Evolutionary conservation across 2,329 filamentous ascomycete genomes (phyloP).

Genomic region (Tolypocladium sp.): DNA sequence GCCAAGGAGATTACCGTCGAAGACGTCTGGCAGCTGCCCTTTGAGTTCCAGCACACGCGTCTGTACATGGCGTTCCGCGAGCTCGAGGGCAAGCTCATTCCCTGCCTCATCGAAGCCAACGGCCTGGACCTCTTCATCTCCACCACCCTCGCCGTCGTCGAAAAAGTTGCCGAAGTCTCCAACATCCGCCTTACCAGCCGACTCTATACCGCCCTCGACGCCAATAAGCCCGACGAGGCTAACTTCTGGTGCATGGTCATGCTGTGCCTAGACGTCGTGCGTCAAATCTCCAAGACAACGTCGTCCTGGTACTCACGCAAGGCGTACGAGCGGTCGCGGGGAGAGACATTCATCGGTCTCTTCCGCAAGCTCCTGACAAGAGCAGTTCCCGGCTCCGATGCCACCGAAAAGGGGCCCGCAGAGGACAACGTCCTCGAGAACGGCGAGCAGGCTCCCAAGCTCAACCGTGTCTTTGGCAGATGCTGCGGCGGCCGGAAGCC

Average conservation of each 20-base stretch:
- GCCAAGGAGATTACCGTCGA: constrained; percentile 61
- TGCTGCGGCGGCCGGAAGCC: constrained; percentile 11
- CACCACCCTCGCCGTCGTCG: constrained; percentile 51
- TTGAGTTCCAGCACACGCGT: constrained; percentile 71
- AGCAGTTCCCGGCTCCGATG: constrained; percentile 27
- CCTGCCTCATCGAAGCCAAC: constrained; percentile 64
- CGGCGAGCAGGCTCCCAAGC: neutral
- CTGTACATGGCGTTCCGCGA: constrained; percentile 68
- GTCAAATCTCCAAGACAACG: constrained; percentile 25
- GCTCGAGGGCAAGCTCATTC: constrained; percentile 62
- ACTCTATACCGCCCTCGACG: constrained; percentile 24
- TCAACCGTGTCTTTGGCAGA: constrained; percentile 8
- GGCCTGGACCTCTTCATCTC: constrained; percentile 68
- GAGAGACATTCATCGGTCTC: constrained; percentile 45
- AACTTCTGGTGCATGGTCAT: constrained; percentile 27
- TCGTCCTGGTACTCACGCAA: constrained; percentile 73
- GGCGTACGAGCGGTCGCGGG: constrained; percentile 73
- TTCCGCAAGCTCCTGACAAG: constrained; percentile 28
- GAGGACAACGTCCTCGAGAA: constrained; percentile 5
- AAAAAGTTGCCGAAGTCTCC: constrained; percentile 26
- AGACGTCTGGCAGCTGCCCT: constrained; percentile 74
- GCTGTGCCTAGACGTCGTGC: constrained; percentile 20
- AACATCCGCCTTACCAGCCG: constrained; percentile 27
- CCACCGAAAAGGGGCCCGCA: constrained; percentile 22
- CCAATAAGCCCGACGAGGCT: constrained; percentile 17